Evolutionary conservation across 306 rosid genomes (phyloP), one percentile per base, ranked within the genome.

Genomic region (Dalbergia cultrata): DNA sequence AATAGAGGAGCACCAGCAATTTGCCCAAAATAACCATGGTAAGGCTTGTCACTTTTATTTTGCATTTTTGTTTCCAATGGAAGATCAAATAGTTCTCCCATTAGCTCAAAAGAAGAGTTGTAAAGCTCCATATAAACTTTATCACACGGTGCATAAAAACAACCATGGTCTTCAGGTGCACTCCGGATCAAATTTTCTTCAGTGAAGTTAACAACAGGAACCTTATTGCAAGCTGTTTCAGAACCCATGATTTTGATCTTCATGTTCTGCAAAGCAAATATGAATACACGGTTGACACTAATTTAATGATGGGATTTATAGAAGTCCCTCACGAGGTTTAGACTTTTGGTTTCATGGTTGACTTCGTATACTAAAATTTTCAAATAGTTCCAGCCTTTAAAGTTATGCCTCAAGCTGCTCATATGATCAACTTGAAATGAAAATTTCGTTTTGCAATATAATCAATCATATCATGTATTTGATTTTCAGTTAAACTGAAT

Each of bases 91-190:
- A 70, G 39, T 63, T 84, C 79, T 75, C 37, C 59, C 70, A 84
- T 84, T 21, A 76, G 53, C 47, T 34, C 5, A 45, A 84, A 76
- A 41, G 80, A 72, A 1, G 84, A 80, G 72, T 80, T 75, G 60
- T 80, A 13, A 75, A 84, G 85, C n/a, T 63, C 67, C 67, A 26
- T 70, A 9, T 85, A 31, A 69, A 70, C 57, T 63, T 70, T 44
- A 69, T 75, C 56, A 70, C n/a, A 63, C n/a, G 45, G 0, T 0
- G 70, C 85, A 56, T 69, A 80, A 8, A 84, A 75, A 10, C 74
- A 70, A 31, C 85, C 87, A 62, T 80, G 68, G 21, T 64, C 71
- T 60, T 84, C 87, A 53, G 75, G 65, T 70, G 87, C 85, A 54
- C 22, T 5, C 8, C 75, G 52, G 6, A 84, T 71, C 66, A 84